Evolutionary conservation across 169 alveolate species (phyloP), one percentile per base, ranked within the genome.

Genomic region (Eimeria necatrix): DNA sequence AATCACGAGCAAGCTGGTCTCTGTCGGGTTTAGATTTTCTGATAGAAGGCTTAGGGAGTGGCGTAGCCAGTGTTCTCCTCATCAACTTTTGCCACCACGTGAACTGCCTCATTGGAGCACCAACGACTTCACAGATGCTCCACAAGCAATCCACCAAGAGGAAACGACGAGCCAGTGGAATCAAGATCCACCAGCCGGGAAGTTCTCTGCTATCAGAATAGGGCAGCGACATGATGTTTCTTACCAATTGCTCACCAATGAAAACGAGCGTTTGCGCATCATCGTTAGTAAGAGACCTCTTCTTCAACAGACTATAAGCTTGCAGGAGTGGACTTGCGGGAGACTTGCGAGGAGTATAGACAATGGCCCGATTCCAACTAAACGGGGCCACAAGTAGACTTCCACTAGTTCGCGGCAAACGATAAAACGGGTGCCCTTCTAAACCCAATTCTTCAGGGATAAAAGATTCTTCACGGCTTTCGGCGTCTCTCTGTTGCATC

Each of bases 51-150:
- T 48, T 20, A 56, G 49, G 46, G 12, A 8, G 2, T 48, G 86
- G 60, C 41, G 18, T n/a, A 9, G 4, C 10, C 61, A 76, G 49
- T 48, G 49, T n/a, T 76, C 20, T 48, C 46, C 20, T 41, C 86
- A 49, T 76, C 64, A 20, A 9, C 20, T 6, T 3, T 4, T 12
- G 32, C 86, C 86, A 76, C 86, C 86, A 76, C 61, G n/a, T 0
- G 0, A 20, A 4, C 24, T 48, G 46, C 4, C 18, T 76, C 86
- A 76, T 76, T 20, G 20, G 6, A 32, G 41, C 16, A 56, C 86
- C 86, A 56, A 76, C 7, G 18, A 41, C 86, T 76, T 76, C 86
- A 76, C 86, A 76, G 41, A 9, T 60, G 41, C 52, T 20, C 86
- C 86, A 76, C 60, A 76, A 18, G 61, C 4, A 76, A 48, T 76